phyloP scores from a whole-genome alignment of 176 grass and related monocot species.

The Avena eriantha region DNA sequence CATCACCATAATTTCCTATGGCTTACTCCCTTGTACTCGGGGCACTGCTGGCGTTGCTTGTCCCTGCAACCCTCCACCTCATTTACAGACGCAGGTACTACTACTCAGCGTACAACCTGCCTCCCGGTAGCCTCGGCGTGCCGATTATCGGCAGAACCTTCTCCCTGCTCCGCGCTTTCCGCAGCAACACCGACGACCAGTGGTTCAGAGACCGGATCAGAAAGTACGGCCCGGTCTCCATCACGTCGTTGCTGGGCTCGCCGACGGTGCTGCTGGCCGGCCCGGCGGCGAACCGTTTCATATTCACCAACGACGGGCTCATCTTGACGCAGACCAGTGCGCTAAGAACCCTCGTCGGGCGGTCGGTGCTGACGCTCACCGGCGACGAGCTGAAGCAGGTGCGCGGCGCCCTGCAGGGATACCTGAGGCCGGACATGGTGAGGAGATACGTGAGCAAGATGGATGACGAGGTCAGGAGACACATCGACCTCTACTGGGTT shows the following conservation, averaged over 20 bases:
- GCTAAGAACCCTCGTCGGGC: constrained; percentile 32
- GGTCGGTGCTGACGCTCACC: constrained; percentile 40
- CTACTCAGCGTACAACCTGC: constrained; percentile 35
- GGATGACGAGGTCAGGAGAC: constrained; percentile 44
- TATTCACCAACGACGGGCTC: constrained; percentile 43
- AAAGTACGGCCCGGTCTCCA: constrained; percentile 49
- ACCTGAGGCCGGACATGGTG: constrained; percentile 51
- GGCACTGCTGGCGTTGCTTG: not conserved
- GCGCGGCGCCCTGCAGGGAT: constrained; percentile 23
- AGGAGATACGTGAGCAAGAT: constrained; percentile 41
- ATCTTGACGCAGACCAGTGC: constrained; percentile 43
- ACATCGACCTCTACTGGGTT: constrained; percentile 47
- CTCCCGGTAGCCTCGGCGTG: constrained; percentile 46
- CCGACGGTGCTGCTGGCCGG: constrained; percentile 47
- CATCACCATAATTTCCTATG: not conserved
- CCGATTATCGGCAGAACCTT: constrained; percentile 51
- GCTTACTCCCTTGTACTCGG: not conserved
- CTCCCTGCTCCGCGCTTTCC: constrained; percentile 41
- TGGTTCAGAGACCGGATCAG: constrained; percentile 39
- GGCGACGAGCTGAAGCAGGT: constrained; percentile 49
- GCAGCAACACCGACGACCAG: constrained; percentile 44
- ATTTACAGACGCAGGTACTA: not conserved
- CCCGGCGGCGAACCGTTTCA: constrained; percentile 47
- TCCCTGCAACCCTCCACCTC: not conserved
- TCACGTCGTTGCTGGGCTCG: constrained; percentile 46